These are phyloP conservation scores for Vitellaria paradoxa DNA, from an alignment of 179 eudicot genomes.

Conservation along the genomic window DNA sequence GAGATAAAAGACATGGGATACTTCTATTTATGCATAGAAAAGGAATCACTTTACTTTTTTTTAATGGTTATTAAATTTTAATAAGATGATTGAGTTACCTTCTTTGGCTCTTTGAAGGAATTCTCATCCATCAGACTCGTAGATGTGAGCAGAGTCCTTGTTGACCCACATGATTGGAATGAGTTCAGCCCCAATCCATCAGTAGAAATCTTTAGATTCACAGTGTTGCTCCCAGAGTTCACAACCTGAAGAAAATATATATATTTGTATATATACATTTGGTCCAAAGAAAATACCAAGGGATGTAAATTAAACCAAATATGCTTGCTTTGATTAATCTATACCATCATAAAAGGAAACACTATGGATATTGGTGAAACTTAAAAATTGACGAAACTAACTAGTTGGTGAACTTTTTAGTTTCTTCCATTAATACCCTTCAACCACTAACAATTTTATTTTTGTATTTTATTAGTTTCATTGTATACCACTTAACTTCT, in stretches of 20 bases:
- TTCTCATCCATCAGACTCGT: conserved; percentile 70
- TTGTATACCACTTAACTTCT: too few relatives aligned
- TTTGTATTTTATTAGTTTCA: too few relatives aligned
- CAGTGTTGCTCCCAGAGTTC: conserved; percentile 56
- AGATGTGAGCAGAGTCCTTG: conserved; percentile 60
- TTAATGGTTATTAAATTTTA: neutral
- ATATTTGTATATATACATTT: too few relatives aligned
- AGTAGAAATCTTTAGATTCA: conserved; percentile 48
- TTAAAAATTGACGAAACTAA: too few relatives aligned
- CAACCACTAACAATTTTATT: too few relatives aligned
- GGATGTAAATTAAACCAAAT: neutral
- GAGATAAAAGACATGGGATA: neutral
- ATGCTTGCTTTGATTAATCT: neutral
- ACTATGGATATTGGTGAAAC: too few relatives aligned
- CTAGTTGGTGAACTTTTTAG: too few relatives aligned
- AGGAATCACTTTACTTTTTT: neutral
- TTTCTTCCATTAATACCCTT: too few relatives aligned
- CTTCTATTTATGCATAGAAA: neutral
- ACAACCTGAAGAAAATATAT: conserved; percentile 57
- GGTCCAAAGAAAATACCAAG: neutral
- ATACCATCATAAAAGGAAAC: too few relatives aligned
- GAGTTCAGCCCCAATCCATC: conserved; percentile 40
- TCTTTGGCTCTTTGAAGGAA: conserved; percentile 58
- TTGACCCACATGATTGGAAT: conserved; percentile 37
- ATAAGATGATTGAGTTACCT: conserved; percentile 39